A percentile compares a stretch with the other conserved stretches of the same genome.
phyloP scores from a whole-genome alignment of 805 yeast species.

The Tetrapisispora fleetii region DNA sequence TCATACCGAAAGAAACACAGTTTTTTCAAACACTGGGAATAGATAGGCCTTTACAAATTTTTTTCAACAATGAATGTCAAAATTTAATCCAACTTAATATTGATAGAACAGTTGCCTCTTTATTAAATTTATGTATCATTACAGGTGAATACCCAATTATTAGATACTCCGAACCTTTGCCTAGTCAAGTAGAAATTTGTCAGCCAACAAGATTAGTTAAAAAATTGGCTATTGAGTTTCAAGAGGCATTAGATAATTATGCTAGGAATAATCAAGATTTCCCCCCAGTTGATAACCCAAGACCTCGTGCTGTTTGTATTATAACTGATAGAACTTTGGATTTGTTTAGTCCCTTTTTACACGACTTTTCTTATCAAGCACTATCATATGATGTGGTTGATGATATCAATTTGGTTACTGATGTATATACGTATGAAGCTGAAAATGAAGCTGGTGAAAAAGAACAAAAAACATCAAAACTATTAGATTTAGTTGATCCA shows the following conservation, averaged over 20 bases:
- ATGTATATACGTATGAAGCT: slow-evolving; percentile 43
- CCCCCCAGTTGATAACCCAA: slow-evolving; percentile 41
- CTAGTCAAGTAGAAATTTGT: slow-evolving; percentile 37
- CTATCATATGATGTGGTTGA: slow-evolving; percentile 70
- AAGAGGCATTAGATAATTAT: slow-evolving; percentile 61
- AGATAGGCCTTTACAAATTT: slow-evolving; percentile 55
- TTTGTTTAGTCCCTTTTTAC: slow-evolving; percentile 70
- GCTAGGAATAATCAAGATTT: slow-evolving; percentile 59
- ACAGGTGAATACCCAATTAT: slow-evolving; percentile 86
- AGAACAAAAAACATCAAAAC: slow-evolving; percentile 37
- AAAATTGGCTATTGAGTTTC: slow-evolving; percentile 64
- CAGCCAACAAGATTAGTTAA: slow-evolving; percentile 53
- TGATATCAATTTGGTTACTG: slow-evolving; percentile 34
- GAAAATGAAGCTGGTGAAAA: slow-evolving; percentile 43
- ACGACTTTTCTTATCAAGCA: slow-evolving; percentile 86
- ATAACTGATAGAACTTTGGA: slow-evolving; percentile 82
- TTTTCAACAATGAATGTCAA: slow-evolving; percentile 55
- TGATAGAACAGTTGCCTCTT: slow-evolving; percentile 46
- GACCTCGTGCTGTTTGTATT: slow-evolving; percentile 65
- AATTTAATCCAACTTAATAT: slow-evolving; percentile 54
- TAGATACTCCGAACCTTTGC: slow-evolving; percentile 52
- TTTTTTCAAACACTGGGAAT: slow-evolving; percentile 57
- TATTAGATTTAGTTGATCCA: slow-evolving; percentile 48
- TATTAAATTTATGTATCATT: slow-evolving; percentile 63
- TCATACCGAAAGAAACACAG: slow-evolving; percentile 59